These are phyloP conservation scores for Daldinia concentrica DNA, from an alignment of 495 filamentous ascomycete species.

Conservation along the genomic window DNA sequence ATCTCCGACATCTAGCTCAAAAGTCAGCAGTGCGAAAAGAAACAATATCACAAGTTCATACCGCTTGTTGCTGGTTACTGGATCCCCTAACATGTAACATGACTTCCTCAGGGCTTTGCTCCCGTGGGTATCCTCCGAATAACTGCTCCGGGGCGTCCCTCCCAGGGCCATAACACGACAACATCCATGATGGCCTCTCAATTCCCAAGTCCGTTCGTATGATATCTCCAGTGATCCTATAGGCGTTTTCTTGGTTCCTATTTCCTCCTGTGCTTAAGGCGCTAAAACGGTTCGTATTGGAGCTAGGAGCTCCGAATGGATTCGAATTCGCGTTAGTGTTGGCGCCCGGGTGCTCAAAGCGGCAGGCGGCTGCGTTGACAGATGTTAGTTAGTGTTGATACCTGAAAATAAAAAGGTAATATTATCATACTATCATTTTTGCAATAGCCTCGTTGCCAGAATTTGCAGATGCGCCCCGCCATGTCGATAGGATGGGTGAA, in stretches of 20 bases:
- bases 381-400: constrained; percentile 16
- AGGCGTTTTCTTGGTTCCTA: constrained; percentile 48
- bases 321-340: constrained; percentile 29
- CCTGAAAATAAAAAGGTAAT: background rate
- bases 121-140: constrained; percentile 78
- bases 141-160: constrained; percentile 77
- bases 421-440: constrained; percentile 67
- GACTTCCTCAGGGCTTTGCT: constrained; percentile 86
- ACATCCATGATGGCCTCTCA: constrained; percentile 79
- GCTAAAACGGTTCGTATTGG: constrained; percentile 50
- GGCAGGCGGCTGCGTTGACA: constrained; percentile 49
- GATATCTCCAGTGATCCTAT: constrained; percentile 60
- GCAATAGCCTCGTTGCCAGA: constrained; percentile 77
- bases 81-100: constrained; percentile 70
- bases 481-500: background rate
- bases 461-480: constrained; percentile 66
- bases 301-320: constrained; percentile 37
- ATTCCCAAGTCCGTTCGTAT: constrained; percentile 72
- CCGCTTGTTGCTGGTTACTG: constrained; percentile 70
- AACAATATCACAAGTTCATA: constrained; percentile 46
- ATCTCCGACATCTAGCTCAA: constrained; percentile 66
- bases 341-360: constrained; percentile 56
- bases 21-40: constrained; percentile 14
- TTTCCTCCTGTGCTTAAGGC: constrained; percentile 37
- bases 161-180: constrained; percentile 83